phyloP scores from a whole-genome alignment of 2,329 filamentous ascomycete genomes.

The Colletotrichum graminicola region DNA sequence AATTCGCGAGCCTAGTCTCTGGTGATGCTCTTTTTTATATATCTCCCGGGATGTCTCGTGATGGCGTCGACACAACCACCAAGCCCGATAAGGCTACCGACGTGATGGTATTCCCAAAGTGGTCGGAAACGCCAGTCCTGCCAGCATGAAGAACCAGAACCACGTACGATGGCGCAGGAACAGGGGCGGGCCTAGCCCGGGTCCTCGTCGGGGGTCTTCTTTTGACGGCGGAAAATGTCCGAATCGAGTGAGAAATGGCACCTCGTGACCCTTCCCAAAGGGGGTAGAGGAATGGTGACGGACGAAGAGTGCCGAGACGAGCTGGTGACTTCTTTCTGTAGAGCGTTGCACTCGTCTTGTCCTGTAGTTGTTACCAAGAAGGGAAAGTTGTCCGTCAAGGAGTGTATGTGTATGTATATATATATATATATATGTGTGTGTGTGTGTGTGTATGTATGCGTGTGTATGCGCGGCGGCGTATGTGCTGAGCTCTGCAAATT shows the following conservation, averaged over 20 bases:
- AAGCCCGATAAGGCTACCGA: not conserved
- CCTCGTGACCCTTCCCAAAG: conserved; percentile 38
- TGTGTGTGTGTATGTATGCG: not conserved
- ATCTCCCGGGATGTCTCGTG: conserved; percentile 20
- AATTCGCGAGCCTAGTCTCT: not conserved
- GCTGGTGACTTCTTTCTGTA: not conserved
- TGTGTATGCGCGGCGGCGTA: not conserved
- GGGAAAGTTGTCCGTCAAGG: not conserved
- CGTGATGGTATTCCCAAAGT: not conserved
- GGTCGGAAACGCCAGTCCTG: conserved; percentile 25
- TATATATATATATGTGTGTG: no score
- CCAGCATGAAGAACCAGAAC: conserved; percentile 2
- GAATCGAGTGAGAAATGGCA: conserved; percentile 32
- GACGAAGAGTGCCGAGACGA: conserved; percentile 20
- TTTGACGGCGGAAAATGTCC: conserved; percentile 20
- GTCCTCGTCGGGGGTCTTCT: conserved; percentile 4
- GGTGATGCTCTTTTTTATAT: conserved; percentile 10
- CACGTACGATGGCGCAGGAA: conserved; percentile 23
- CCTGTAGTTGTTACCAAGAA: not conserved
- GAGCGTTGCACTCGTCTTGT: not conserved
- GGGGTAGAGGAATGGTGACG: conserved; percentile 15
- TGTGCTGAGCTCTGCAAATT: not conserved
- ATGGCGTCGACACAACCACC: conserved; percentile 16
- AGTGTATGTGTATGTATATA: not conserved
- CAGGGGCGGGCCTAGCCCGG: conserved; percentile 11